phyloP scores from a whole-genome alignment of 2,329 filamentous ascomycete genomes.

The Zymoseptoria passerinii region DNA sequence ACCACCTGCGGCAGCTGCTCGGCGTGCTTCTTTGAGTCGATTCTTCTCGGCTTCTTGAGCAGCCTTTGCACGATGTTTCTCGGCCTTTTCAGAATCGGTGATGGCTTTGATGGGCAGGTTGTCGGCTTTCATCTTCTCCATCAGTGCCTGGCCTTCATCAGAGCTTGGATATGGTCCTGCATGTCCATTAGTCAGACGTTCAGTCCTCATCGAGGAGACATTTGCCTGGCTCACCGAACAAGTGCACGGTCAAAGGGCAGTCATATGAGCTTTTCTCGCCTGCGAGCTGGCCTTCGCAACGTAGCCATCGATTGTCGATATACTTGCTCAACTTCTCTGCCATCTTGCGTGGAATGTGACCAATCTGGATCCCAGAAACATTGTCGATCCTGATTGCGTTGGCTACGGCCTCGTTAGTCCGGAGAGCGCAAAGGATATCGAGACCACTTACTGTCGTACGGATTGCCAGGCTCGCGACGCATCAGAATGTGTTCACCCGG shows the following conservation, averaged over 20 bases:
- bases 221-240: slow-evolving; percentile 46
- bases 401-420: not conserved
- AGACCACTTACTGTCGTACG: slow-evolving; percentile 40
- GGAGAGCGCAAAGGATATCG: no score
- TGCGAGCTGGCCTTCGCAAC: slow-evolving; percentile 61
- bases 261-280: slow-evolving; percentile 60
- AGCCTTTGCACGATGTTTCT: slow-evolving; percentile 19
- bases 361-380: slow-evolving; percentile 65
- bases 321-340: slow-evolving; percentile 67
- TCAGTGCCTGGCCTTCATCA: not conserved
- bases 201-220: not conserved
- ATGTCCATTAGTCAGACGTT: not conserved
- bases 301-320: slow-evolving; percentile 52
- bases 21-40: slow-evolving; percentile 20
- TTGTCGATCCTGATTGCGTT: slow-evolving; percentile 77
- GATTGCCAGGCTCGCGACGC: slow-evolving; percentile 58
- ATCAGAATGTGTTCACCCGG: slow-evolving; percentile 56
- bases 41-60: slow-evolving; percentile 12
- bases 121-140: slow-evolving; percentile 42
- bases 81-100: slow-evolving; percentile 31
- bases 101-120: slow-evolving; percentile 49
- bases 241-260: slow-evolving; percentile 59
- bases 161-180: slow-evolving; percentile 36
- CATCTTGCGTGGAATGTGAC: slow-evolving; percentile 61
- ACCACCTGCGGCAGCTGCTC: slow-evolving; percentile 17